Evolutionary conservation across 2,329 filamentous ascomycete species (phyloP).

Genomic region (Cordyceps farinosa): DNA sequence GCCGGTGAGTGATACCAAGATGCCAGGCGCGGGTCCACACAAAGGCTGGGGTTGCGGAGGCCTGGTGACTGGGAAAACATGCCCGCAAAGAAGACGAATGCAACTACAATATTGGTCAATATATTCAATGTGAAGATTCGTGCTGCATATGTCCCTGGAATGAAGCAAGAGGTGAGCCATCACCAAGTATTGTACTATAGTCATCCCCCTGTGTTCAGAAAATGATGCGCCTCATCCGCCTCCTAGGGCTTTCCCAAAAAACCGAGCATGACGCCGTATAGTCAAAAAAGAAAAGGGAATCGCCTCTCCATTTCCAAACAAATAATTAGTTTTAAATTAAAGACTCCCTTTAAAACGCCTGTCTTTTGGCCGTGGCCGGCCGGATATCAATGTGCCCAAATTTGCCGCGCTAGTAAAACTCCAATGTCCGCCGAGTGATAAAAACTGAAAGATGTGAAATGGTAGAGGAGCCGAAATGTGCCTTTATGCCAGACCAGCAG

Average conservation of each 20-base stretch:
- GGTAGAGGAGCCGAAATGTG: neutral
- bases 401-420: neutral
- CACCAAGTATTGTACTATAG: neutral
- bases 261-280: neutral
- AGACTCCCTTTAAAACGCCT: neutral
- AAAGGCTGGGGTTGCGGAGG: neutral
- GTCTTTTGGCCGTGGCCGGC: neutral
- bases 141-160: neutral
- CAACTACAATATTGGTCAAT: neutral
- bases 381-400: neutral
- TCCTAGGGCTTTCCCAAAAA: neutral
- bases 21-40: neutral
- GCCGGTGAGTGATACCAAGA: neutral
- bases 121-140: too few species aligned
- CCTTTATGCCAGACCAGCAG: slow-evolving; percentile 21
- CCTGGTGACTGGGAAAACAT: neutral
- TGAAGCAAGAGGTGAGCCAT: neutral
- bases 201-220: neutral
- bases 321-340: neutral
- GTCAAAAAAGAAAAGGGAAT: neutral
- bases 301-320: neutral
- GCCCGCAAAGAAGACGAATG: neutral
- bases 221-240: neutral
- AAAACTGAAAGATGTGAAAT: neutral
- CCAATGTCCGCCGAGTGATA: neutral